Conservation (phyloP, 2,329 filamentous ascomycete species). For the Nothophoma quercina region DNA sequence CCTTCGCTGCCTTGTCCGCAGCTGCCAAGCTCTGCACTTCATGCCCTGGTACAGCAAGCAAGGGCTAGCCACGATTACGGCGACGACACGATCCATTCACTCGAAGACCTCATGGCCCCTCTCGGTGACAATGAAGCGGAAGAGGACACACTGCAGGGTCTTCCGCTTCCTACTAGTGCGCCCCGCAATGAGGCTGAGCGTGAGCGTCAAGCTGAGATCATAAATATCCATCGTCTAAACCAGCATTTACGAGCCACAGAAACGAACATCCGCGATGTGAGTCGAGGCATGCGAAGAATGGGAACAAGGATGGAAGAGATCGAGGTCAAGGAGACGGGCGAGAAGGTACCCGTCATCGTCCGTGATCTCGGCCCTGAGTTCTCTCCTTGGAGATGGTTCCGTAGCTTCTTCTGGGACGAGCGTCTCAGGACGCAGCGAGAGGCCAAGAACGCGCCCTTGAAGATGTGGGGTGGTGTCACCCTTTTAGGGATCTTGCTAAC, state of each 20-base stretch:
- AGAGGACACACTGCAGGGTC: conserved; percentile 44
- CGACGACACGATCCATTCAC: conserved; percentile 57
- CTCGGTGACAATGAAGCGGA: conserved; percentile 33
- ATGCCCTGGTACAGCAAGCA: conserved; percentile 52
- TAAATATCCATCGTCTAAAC: conserved; percentile 54
- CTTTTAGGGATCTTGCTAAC: conserved; percentile 52
- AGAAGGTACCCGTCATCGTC: conserved; percentile 12
- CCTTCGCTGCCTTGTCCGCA: conserved; percentile 24
- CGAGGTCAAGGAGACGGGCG: conserved; percentile 26
- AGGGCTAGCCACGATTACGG: conserved; percentile 48
- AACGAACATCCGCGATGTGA: conserved; percentile 54
- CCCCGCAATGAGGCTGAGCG: conserved; percentile 52
- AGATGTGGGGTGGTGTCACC: conserved; percentile 46
- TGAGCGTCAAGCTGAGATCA: conserved; percentile 51
- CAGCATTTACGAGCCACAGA: conserved; percentile 50
- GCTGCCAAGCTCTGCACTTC: conserved; percentile 47
- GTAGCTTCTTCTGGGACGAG: conserved; percentile 38
- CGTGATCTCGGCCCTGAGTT: conserved; percentile 13
- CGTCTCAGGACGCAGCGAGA: conserved; percentile 26
- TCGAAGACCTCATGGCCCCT: conserved; percentile 54
- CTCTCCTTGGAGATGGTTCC: conserved; percentile 34
- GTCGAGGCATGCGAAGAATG: conserved; percentile 52
- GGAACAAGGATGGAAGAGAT: conserved; percentile 50
- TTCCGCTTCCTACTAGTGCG: conserved; percentile 35
- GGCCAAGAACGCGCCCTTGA: conserved; percentile 16